Evolutionary conservation across 345 rosid species (phyloP).

Genomic region (Rubroshorea leprosula): DNA sequence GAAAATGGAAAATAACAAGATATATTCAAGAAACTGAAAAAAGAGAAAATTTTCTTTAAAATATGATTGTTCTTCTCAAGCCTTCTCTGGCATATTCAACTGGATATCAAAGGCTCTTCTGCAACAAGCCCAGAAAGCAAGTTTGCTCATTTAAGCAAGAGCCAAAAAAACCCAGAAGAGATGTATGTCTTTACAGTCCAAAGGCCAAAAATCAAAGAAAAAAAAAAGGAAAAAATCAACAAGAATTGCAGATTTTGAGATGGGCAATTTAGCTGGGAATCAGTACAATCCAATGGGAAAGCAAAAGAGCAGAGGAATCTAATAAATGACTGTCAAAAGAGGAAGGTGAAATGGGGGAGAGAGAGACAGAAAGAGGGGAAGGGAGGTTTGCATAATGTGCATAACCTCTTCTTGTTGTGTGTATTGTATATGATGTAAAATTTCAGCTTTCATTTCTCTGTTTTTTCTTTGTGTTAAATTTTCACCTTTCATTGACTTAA

Average conservation of each 20-base stretch:
- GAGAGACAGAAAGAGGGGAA: slow-evolving; percentile 15
- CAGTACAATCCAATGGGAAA: slow-evolving; percentile 43
- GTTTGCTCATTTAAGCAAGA: slow-evolving; percentile 28
- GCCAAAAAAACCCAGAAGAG: slow-evolving; percentile 30
- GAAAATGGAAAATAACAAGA: background rate
- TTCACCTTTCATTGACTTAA: no score
- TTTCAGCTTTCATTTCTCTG: slow-evolving; percentile 19
- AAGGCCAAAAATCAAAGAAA: background rate
- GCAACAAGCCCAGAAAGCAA: slow-evolving; percentile 35
- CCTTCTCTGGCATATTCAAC: slow-evolving; percentile 19
- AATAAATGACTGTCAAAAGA: slow-evolving; percentile 40
- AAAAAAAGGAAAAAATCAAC: slow-evolving; percentile 14
- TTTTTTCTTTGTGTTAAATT: no score
- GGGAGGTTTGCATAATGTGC: background rate
- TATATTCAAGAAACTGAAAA: background rate
- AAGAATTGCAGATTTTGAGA: slow-evolving; percentile 21
- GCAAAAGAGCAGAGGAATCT: slow-evolving; percentile 46
- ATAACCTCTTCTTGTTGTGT: slow-evolving; percentile 21
- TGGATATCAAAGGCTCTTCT: slow-evolving; percentile 25
- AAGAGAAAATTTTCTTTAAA: background rate
- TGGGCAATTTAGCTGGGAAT: slow-evolving; percentile 34
- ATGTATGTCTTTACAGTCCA: slow-evolving; percentile 10
- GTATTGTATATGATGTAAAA: slow-evolving; percentile 28
- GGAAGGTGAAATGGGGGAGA: slow-evolving; percentile 32
- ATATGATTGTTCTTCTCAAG: slow-evolving; percentile 20